phyloP scores from a whole-genome alignment of 257 asterid species.

The Solanum megistacrolobum region DNA sequence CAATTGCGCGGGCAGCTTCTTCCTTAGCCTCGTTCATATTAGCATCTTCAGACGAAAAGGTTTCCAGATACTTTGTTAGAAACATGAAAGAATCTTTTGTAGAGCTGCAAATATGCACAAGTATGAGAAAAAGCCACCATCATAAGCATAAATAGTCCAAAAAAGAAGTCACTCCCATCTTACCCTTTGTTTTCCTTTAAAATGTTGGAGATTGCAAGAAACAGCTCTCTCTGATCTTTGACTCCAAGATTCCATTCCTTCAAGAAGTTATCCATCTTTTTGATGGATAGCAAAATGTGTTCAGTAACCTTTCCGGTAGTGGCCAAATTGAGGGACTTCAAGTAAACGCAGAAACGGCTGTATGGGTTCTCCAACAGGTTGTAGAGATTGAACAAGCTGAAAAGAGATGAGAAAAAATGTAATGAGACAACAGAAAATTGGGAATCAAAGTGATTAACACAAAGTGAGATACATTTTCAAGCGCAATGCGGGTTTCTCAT shows the following conservation, averaged over 20 bases:
- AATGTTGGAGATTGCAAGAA: constrained; percentile 53
- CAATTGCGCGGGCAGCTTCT: constrained; percentile 64
- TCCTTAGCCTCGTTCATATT: constrained; percentile 71
- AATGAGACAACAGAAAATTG: constrained; percentile 1
- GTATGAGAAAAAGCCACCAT: background rate
- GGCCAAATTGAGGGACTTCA: constrained; percentile 86
- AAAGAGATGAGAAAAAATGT: background rate
- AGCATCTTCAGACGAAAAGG: constrained; percentile 72
- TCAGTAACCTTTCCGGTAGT: constrained; percentile 64
- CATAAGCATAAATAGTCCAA: background rate
- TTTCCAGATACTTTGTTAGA: constrained; percentile 77
- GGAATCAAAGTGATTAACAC: background rate
- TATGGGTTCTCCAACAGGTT: constrained; percentile 83
- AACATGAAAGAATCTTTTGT: constrained; percentile 69
- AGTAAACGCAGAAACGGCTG: constrained; percentile 79
- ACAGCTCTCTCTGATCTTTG: constrained; percentile 76
- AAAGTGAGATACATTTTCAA: constrained; percentile 49
- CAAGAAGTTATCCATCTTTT: constrained; percentile 57
- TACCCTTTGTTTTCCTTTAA: constrained; percentile 75
- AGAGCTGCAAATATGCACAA: constrained; percentile 37
- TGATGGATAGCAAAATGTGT: constrained; percentile 65
- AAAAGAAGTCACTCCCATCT: constrained; percentile 4
- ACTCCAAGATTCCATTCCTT: constrained; percentile 80
- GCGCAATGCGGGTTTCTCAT: constrained; percentile 71
- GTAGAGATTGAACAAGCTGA: constrained; percentile 85